Base-by-base conservation (phyloP, 2,329 filamentous ascomycete genomes). In the Paraconiothyrium brasiliense region DNA sequence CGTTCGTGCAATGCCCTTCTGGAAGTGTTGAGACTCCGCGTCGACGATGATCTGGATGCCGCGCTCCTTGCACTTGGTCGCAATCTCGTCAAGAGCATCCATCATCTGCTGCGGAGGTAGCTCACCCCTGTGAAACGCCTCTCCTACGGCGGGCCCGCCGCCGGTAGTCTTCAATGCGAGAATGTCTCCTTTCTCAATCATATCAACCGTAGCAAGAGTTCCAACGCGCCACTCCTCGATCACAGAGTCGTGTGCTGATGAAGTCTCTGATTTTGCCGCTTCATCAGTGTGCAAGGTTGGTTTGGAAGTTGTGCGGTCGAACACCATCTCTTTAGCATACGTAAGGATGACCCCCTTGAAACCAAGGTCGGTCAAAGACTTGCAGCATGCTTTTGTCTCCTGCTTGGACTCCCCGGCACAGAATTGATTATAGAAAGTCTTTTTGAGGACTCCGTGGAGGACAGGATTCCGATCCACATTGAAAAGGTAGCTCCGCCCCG, bases 381-480 rank as follows among this genome's bases (percentile, higher is more conserved):
- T 86, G 0, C 90, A 93, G 32, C 73, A 76, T 43, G 77, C 79
- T 54, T 82, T 82, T 4, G 96, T 90, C 77, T 97, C 91, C 3
- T 76, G 67, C 0, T 85, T 83, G 48, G 87, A 91, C 76, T 93
- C 91, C 44, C 94, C 94, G 0, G 92, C 92, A 77, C 94, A 97
- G 76, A 97, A 97, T 72, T 97, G 94, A 44, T 89, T 88, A 78
- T 97, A 97, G 69, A 97, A 92, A 0, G 92, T 95, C 73, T 89
- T 86, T 74, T 93, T 92, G 57, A 97, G 82, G 46, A 93, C 74
- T 57, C 83, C 86, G 47, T 89, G 87, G n/a, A 97, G 83, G 1
- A 94, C 48, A 0, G 87, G 87, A 73, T 97, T 97, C 54, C 81
- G 84, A 71, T 96, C 92, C 4, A 93, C 88, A 73, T 91, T 73